Conservation (phyloP, 768 basidiomycete species). For the Sarcomyxa edulis region DNA sequence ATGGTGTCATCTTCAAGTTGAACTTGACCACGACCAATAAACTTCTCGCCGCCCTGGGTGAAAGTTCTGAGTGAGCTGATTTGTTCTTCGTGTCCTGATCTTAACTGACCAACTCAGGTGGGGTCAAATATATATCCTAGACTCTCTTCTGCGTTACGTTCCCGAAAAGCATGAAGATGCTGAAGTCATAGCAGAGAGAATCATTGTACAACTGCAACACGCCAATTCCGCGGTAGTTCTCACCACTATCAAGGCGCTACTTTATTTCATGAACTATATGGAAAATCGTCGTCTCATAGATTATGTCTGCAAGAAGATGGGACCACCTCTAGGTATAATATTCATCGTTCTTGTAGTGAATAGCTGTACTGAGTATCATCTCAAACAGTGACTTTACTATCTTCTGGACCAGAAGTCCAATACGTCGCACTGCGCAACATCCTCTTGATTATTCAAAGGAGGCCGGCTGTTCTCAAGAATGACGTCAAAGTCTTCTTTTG, state of each 20-base stretch:
- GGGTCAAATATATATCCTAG: conserved; percentile 98
- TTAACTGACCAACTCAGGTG: conserved; percentile 53
- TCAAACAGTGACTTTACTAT: conserved; percentile 81
- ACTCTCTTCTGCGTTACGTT: conserved; percentile 90
- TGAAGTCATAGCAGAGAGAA: conserved; percentile 91
- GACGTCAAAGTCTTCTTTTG: conserved; percentile 99
- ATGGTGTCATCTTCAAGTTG: conserved; percentile 88
- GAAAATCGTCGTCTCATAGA: conserved; percentile 82
- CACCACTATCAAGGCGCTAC: conserved; percentile 92
- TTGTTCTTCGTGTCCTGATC: not conserved
- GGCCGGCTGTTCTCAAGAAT: conserved; percentile 88
- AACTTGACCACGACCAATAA: conserved; percentile 87
- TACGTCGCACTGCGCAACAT: conserved; percentile 97
- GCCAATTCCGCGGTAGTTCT: conserved; percentile 99
- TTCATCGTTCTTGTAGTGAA: conserved; percentile 23
- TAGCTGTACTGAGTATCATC: conserved; percentile 5
- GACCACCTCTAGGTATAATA: conserved; percentile 95
- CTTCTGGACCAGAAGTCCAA: conserved; percentile 97
- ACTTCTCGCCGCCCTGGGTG: conserved; percentile 83
- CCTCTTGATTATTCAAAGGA: conserved; percentile 91
- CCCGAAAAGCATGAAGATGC: conserved; percentile 86
- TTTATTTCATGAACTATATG: conserved; percentile 99
- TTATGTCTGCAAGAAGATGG: conserved; percentile 95
- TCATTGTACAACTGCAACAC: conserved; percentile 90
- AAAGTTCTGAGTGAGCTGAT: conserved; percentile 94